phyloP scores from a whole-genome alignment of 2,329 filamentous ascomycete genomes.

The Pseudopyricularia cyperi region DNA sequence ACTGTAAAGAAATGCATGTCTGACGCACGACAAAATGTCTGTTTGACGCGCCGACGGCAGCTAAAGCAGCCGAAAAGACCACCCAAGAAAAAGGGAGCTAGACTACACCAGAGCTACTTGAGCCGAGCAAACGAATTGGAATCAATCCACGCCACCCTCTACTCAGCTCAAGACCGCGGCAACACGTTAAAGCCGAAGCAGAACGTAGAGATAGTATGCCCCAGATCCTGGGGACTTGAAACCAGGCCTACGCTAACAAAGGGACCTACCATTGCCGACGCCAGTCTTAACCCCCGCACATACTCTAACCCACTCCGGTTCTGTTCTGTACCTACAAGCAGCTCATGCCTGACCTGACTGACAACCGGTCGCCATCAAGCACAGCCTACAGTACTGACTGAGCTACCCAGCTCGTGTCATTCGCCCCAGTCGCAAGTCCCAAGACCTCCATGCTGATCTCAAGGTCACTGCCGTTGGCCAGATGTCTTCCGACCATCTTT shows the following conservation, averaged over 20 bases:
- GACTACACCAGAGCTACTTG: no score
- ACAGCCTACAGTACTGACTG: background rate
- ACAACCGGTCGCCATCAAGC: background rate
- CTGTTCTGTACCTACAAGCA: no score
- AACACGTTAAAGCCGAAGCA: background rate
- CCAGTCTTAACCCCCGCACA: background rate
- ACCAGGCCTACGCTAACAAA: background rate
- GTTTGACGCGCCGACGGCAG: background rate
- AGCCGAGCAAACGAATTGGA: background rate
- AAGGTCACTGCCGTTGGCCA: constrained; percentile 13
- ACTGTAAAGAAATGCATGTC: background rate
- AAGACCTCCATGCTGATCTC: background rate
- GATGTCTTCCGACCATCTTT: constrained; percentile 13
- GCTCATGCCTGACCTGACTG: background rate
- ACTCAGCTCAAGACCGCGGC: no score
- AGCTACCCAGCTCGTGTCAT: background rate
- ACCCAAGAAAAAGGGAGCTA: no score
- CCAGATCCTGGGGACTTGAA: background rate
- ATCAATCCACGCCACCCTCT: background rate
- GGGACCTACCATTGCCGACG: background rate
- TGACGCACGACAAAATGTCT: background rate
- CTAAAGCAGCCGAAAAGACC: no score
- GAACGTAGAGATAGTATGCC: no score
- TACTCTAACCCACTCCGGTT: background rate
- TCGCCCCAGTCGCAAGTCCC: background rate